These are phyloP conservation scores for Penicillium fuscoglaucum DNA, from an alignment of 2,329 filamentous ascomycete species.

Conservation along the genomic window DNA sequence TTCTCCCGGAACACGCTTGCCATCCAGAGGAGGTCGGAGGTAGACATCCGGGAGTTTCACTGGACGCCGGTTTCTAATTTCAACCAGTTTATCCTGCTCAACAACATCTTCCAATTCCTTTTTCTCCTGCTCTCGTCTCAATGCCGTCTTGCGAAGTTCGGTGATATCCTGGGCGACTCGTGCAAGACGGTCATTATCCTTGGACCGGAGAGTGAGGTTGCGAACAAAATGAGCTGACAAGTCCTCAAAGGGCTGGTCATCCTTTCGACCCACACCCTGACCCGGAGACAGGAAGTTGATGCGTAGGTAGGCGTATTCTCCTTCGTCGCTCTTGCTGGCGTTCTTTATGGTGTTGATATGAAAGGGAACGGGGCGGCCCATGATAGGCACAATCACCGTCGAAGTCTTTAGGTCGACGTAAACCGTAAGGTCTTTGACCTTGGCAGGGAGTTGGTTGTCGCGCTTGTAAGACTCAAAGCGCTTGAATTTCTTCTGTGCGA, in stretches of 20 bases:
- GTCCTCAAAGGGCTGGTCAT: slow-evolving; percentile 97
- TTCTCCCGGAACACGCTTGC: slow-evolving; percentile 92
- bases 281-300: slow-evolving; percentile 98
- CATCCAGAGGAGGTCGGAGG: slow-evolving; percentile 91
- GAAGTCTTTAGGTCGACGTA: slow-evolving; percentile 87
- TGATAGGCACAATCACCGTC: slow-evolving; percentile 90
- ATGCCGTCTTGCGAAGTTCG: slow-evolving; percentile 89
- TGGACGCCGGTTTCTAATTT: slow-evolving; percentile 91
- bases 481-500: slow-evolving; percentile 98
- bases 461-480: slow-evolving; percentile 98
- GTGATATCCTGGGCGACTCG: slow-evolving; percentile 92
- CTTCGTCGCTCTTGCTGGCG: slow-evolving; percentile 94
- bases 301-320: slow-evolving; percentile 87
- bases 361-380: slow-evolving; percentile 96
- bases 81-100: slow-evolving; percentile 94
- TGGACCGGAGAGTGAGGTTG: slow-evolving; percentile 91
- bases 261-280: slow-evolving; percentile 93
- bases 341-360: slow-evolving; percentile 99
- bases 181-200: slow-evolving; percentile 82
- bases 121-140: slow-evolving; percentile 95
- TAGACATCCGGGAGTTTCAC: slow-evolving; percentile 91
- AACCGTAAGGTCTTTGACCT: slow-evolving; percentile 82
- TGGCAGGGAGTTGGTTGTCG: slow-evolving; percentile 85
- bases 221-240: slow-evolving; percentile 92
- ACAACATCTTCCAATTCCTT: slow-evolving; percentile 99